Base-by-base conservation (phyloP, 257 asterid species). In the Vinca minor region DNA sequence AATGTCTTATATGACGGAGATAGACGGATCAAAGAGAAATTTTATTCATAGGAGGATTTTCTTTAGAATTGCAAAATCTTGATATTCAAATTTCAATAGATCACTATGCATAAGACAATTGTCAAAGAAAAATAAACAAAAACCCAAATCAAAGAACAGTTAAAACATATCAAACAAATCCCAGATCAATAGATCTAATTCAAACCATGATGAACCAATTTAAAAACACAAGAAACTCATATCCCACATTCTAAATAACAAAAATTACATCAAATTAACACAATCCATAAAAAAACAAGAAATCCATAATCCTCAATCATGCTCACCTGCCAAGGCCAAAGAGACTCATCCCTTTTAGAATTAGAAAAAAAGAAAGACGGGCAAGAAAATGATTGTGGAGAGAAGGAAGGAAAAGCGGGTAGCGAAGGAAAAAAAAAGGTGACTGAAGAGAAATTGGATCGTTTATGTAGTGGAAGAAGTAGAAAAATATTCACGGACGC, bases 321-420 rank as follows among this genome's bases (percentile, higher is more conserved):
- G n/a, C n/a, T 48, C 73, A 87, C 96, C 96, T 85, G 84, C 96
- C 96, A 20, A 89, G 84, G 73, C 96, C 96, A 69, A 89, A 89
- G 76, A 89, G 95, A 89, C 96, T 89, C 96, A 87, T 89, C 67
- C 79, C 77, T 78, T 56, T n/a, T n/a, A n/a, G n/a, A n/a, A n/a
- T n/a, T n/a, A 49, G 53, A 69, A 50, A 60, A 48, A 64, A 31
- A 66, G 74, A 44, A 41, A 32, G 32, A n/a, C n/a, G 2, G 54
- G 39, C 23, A 57, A 8, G 44, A 4, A 65, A 28, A 26, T 54
- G 77, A 63, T 63, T 49, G 65, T 25, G 3, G 12, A 25, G 60
- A 64, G 49, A 59, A 54, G 48, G n/a, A n/a, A n/a, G n/a, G n/a
- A n/a, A n/a, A n/a, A n/a, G n/a, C n/a, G n/a, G n/a, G n/a, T n/a